These are phyloP conservation scores for Pleurostoma richardsiae DNA, from an alignment of 2,329 filamentous ascomycete species.

Conservation along the genomic window DNA sequence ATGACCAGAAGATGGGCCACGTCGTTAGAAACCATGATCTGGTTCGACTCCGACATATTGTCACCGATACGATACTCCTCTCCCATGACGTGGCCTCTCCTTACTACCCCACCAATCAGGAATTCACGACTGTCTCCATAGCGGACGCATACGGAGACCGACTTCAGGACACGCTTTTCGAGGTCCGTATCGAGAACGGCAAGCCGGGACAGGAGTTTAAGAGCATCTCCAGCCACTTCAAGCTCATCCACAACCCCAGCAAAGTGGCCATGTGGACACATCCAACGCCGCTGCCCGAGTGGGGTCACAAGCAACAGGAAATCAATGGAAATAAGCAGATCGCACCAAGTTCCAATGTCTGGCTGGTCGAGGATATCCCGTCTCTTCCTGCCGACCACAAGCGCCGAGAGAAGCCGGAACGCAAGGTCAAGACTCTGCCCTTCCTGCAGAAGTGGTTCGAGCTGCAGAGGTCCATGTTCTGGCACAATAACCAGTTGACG, in stretches of 20 bases:
- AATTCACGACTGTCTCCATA: slow-evolving; percentile 79
- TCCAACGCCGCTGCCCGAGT: slow-evolving; percentile 89
- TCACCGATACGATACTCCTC: slow-evolving; percentile 79
- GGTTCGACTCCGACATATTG: slow-evolving; percentile 79
- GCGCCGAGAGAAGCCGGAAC: slow-evolving; percentile 70
- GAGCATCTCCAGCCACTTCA: slow-evolving; percentile 89
- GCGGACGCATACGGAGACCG: slow-evolving; percentile 71
- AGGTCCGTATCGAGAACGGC: slow-evolving; percentile 82
- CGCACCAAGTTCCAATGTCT: slow-evolving; percentile 83
- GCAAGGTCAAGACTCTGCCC: slow-evolving; percentile 75
- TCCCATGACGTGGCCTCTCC: slow-evolving; percentile 97
- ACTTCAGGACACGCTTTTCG: slow-evolving; percentile 86
- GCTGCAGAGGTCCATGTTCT: slow-evolving; percentile 97
- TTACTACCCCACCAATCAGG: slow-evolving; percentile 95
- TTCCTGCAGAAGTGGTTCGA: slow-evolving; percentile 96
- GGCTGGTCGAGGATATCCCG: slow-evolving; percentile 90
- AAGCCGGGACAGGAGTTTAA: slow-evolving; percentile 82
- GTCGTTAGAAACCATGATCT: slow-evolving; percentile 78
- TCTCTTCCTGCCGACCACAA: slow-evolving; percentile 66
- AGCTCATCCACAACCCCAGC: slow-evolving; percentile 87
- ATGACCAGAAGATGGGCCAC: slow-evolving; percentile 53
- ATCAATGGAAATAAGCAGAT: slow-evolving; percentile 99
- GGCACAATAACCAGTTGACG: slow-evolving; percentile 97
- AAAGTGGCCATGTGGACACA: slow-evolving; percentile 99
- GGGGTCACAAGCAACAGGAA: slow-evolving; percentile 95